A percentile compares a stretch with the other conserved stretches of the same genome.
phyloP scores from a whole-genome alignment of 2,329 filamentous ascomycete genomes.

The Tympanopsis confertula region DNA sequence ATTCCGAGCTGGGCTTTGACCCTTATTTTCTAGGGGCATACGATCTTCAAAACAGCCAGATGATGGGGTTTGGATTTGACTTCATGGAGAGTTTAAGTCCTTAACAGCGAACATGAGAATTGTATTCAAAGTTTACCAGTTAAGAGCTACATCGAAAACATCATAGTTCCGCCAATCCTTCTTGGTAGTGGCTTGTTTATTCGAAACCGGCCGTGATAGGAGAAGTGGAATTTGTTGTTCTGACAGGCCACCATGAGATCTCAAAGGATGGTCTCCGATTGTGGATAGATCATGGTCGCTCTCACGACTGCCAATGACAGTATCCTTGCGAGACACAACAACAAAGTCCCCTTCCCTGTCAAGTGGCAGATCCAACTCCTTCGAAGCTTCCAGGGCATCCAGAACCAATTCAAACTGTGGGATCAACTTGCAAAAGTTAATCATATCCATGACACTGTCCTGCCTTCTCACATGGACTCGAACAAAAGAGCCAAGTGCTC shows the following conservation, averaged over 20 bases:
- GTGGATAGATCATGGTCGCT: constrained; percentile 20
- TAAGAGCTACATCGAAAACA: constrained; percentile 23
- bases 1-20: background rate
- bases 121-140: constrained; percentile 14
- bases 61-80: background rate
- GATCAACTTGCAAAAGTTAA: constrained; percentile 13
- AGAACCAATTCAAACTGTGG: constrained; percentile 19
- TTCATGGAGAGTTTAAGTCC: too few relatives aligned
- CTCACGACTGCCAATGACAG: constrained; percentile 21
- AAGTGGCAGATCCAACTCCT: constrained; percentile 20
- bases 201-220: constrained; percentile 12
- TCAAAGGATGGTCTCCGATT: constrained; percentile 18
- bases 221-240: constrained; percentile 24
- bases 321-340: constrained; percentile 19
- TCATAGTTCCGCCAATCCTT: constrained; percentile 23
- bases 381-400: constrained; percentile 16
- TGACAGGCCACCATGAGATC: constrained; percentile 26
- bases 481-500: constrained; percentile 27
- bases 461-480: constrained; percentile 20
- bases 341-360: constrained; percentile 27
- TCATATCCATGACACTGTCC: constrained; percentile 12
- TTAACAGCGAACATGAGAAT: too few relatives aligned
- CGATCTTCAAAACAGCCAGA: background rate
- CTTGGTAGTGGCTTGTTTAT: constrained; percentile 2
- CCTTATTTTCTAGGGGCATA: background rate